Evolutionary conservation across 2,329 filamentous ascomycete genomes (phyloP), one percentile per base, ranked within the genome.

Genomic region (Chaetomium sp.): DNA sequence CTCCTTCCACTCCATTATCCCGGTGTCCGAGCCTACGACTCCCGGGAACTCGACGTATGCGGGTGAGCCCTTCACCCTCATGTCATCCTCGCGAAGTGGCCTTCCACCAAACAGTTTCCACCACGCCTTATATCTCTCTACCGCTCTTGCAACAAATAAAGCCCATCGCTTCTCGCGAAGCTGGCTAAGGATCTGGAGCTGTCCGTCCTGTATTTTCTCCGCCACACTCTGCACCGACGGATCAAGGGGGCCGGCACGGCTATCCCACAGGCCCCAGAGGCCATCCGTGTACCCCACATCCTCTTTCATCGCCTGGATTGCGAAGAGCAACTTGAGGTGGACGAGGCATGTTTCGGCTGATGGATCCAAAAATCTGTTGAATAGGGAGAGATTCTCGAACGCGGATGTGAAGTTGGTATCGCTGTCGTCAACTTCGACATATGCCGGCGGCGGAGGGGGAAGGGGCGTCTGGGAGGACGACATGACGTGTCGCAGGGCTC

Each of bases 111-210:
- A 71, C 2, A 8, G 19, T n/a, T 4, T 31, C 27, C 87, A 90
- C 90, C 90, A 93, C 1, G 75, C 74, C 65, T 85, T 81, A 70
- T 91, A 93, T 8, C 90, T 82, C 57, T 88, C 84, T 0, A 87
- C 89, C 0, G 90, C 90, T 57, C 87, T 82, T 1, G 87, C 82
- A 4, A 91, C 82, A 72, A 87, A 92, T 9, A 92, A 73, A 0
- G 85, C 84, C 90, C 90, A 93, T 72, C 90, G 80, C 78, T 92
- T 92, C 77, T 92, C 90, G 13, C 86, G 81, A 35, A 91, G 77
- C 57, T 80, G 79, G 60, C 83, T 82, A 16, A 87, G 76, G 2
- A 79, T 76, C 67, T 78, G 77, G 60, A 77, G 75, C 12, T 74
- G 74, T 19, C 78, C 71, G 1, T 77, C 25, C 16, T 31, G 33